phyloP scores from a whole-genome alignment of 2,329 filamentous ascomycete genomes.

The Colletotrichum trifolii region DNA sequence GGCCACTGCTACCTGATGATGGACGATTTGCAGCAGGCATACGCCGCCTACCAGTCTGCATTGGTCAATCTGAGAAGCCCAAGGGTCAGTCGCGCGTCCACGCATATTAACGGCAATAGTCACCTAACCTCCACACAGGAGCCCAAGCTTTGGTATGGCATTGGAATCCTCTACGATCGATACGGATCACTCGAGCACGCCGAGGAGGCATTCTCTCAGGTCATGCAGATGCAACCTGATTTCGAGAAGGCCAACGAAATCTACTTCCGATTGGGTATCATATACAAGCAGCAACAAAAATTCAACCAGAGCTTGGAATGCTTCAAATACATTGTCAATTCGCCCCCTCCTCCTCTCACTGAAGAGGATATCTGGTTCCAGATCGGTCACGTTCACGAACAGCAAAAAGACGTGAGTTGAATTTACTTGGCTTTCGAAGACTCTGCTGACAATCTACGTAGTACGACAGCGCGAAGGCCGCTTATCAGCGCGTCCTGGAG shows the following conservation, averaged over 20 bases:
- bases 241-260: slow-evolving; percentile 99
- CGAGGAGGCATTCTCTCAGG: slow-evolving; percentile 97
- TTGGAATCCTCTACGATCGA: slow-evolving; percentile 95
- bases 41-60: slow-evolving; percentile 95
- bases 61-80: slow-evolving; percentile 92
- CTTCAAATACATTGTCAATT: slow-evolving; percentile 97
- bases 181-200: slow-evolving; percentile 97
- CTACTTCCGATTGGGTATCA: slow-evolving; percentile 98
- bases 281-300: slow-evolving; percentile 98
- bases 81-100: slow-evolving; percentile 70
- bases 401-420: slow-evolving; percentile 93
- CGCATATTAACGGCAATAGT: slow-evolving; percentile 26
- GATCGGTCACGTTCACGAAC: slow-evolving; percentile 98
- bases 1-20: slow-evolving; percentile 99
- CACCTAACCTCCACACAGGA: slow-evolving; percentile 65
- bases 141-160: slow-evolving; percentile 98
- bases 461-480: slow-evolving; percentile 93
- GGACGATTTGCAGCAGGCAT: slow-evolving; percentile 96
- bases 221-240: slow-evolving; percentile 97
- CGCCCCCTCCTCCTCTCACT: slow-evolving; percentile 90
- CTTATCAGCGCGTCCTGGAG: slow-evolving; percentile 92
- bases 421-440: neutral
- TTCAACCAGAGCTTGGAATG: slow-evolving; percentile 95
- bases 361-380: slow-evolving; percentile 99
- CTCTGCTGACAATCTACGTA: slow-evolving; percentile 54